Evolutionary conservation across 352 stramenopile genomes (phyloP), one percentile per base, ranked within the genome.

Genomic region (Aphanomyces stellatus): DNA sequence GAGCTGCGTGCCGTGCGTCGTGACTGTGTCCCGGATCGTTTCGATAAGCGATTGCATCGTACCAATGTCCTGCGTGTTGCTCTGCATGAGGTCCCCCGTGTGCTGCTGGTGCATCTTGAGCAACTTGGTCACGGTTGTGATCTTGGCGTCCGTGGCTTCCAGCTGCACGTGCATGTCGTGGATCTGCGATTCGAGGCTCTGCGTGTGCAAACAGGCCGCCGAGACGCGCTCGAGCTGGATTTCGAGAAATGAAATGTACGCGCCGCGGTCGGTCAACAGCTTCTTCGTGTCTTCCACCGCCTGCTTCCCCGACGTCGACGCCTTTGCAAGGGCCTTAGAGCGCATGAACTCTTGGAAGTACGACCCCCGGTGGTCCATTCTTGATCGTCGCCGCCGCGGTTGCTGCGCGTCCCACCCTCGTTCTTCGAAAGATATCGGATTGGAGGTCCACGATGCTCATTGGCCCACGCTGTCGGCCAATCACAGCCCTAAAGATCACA

Each of bases 241-340:
- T 66, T 95, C 87, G 2, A 95, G 79, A 72, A 92, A 95, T 6
- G 82, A 92, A 31, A 93, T 88, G 76, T 95, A 95, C 41, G 87
- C 87, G 48, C 74, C 82, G 34, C 87, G 82, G 71, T 95, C 87
- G 2, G 85, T 95, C 40, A 95, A 71, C 35, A 95, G 72, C 53
- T 89, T 80, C 72, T 90, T 87, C 4, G 82, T 69, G 59, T 80
- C 81, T 55, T 73, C 71, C 11, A 73, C 56, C 35, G 70, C 69
- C 51, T 68, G 65, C 31, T 80, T 77, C 10, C 75, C 71, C 28
- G 71, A 77, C n/a, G n/a, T n/a, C 19, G 30, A 37, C 65, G 89
- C 80, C 62, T 90, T 89, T 48, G 84, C 75, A 70, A 88, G 69
- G 35, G 83, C 83, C 28, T 76, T 90, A 55, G 73, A 82, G 60